phyloP scores from a whole-genome alignment of 2,329 filamentous ascomycete genomes.

The Gnomoniopsis smithogilvyi region DNA sequence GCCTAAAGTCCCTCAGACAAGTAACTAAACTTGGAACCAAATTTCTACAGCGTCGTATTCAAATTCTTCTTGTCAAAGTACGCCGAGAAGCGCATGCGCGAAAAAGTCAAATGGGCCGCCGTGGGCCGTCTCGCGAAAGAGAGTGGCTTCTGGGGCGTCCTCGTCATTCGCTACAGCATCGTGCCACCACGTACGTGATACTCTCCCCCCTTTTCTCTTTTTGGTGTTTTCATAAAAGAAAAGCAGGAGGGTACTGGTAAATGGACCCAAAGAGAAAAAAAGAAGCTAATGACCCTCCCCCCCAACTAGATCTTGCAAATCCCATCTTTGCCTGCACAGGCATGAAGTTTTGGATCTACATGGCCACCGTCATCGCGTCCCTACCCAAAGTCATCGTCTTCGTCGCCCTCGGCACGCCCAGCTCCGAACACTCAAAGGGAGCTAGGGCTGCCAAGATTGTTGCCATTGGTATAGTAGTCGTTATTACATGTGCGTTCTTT shows the following conservation, averaged over 20 bases:
- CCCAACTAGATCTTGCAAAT: conserved; percentile 36
- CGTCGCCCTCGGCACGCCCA: conserved; percentile 32
- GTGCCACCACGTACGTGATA: conserved; percentile 28
- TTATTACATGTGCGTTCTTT: background rate
- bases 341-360: conserved; percentile 37
- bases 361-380: conserved; percentile 34
- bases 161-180: conserved; percentile 37
- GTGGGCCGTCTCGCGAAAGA: conserved; percentile 35
- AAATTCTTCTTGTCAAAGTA: background rate
- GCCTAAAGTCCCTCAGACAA: no score
- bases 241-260: no score
- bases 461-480: background rate
- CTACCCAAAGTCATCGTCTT: conserved; percentile 38
- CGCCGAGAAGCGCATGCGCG: background rate
- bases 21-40: background rate
- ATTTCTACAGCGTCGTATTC: background rate
- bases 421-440: background rate
- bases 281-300: no score
- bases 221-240: background rate
- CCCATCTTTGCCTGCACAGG: conserved; percentile 39
- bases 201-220: background rate
- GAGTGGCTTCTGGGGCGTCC: conserved; percentile 36
- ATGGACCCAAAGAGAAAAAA: no score
- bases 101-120: background rate
- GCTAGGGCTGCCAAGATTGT: background rate